Conservation (phyloP, 2,329 filamentous ascomycete genomes). For the Fusarium sp. region DNA sequence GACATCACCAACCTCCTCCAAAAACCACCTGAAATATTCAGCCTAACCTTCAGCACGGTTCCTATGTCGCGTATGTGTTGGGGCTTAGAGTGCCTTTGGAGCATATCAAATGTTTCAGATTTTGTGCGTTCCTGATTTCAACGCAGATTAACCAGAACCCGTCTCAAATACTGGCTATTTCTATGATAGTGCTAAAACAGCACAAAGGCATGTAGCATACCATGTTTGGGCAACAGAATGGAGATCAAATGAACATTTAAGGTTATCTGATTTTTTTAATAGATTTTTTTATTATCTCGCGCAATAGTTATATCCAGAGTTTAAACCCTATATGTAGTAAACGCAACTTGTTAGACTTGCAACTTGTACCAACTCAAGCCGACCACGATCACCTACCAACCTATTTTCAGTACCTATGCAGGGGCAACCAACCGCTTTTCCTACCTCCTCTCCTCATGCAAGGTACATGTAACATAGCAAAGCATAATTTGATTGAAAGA, state of each 20-base stretch:
- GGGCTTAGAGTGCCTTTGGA: background rate
- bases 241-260: background rate
- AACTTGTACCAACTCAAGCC: background rate
- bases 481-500: constrained; percentile 2
- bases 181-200: too few relatives aligned
- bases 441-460: constrained; percentile 35
- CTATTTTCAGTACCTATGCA: constrained; percentile 12
- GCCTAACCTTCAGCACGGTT: constrained; percentile 4
- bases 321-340: too few relatives aligned
- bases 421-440: constrained; percentile 24
- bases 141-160: background rate
- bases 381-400: constrained; percentile 23
- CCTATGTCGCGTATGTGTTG: background rate
- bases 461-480: constrained; percentile 30
- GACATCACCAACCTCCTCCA: constrained; percentile 31
- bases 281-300: background rate
- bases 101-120: constrained; percentile 12
- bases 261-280: background rate
- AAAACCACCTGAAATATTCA: constrained; percentile 8
- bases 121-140: background rate
- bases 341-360: too few relatives aligned
- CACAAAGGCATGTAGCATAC: background rate
- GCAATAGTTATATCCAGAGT: too few relatives aligned
- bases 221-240: background rate
- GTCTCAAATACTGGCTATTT: background rate